A percentile compares a stretch with the other conserved stretches of the same genome.
Conservation (phyloP, 1,284 basidiomycete genomes). For the Xanthoconium separans region DNA sequence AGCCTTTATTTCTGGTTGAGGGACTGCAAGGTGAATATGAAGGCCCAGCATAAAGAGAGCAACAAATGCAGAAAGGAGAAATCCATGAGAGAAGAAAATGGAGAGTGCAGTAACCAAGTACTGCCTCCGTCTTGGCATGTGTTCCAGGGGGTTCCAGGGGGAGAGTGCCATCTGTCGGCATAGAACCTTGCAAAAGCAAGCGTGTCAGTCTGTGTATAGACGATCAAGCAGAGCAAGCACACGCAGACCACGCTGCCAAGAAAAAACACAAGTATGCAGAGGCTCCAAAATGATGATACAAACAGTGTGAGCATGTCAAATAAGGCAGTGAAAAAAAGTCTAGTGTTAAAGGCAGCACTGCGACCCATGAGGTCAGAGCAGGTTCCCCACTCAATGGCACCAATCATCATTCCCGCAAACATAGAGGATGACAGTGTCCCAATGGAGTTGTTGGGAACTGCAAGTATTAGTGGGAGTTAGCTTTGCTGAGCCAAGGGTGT, state of each 20-base stretch:
- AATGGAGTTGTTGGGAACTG: slow-evolving; percentile 74
- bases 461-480: slow-evolving; percentile 14
- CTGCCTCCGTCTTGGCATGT: slow-evolving; percentile 88
- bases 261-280: slow-evolving; percentile 83
- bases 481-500: slow-evolving; percentile 27
- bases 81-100: slow-evolving; percentile 91
- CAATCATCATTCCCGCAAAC: slow-evolving; percentile 96
- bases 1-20: slow-evolving; percentile 73
- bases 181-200: slow-evolving; percentile 71
- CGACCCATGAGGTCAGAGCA: slow-evolving; percentile 87
- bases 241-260: slow-evolving; percentile 91
- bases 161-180: slow-evolving; percentile 96
- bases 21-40: slow-evolving; percentile 77
- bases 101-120: slow-evolving; percentile 95
- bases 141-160: slow-evolving; percentile 94
- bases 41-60: slow-evolving; percentile 74
- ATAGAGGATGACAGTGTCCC: slow-evolving; percentile 77
- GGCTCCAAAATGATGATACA: slow-evolving; percentile 64
- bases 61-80: slow-evolving; percentile 80
- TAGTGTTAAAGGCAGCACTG: slow-evolving; percentile 88
- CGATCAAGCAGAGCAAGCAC: slow-evolving; percentile 7
- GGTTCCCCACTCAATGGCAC: slow-evolving; percentile 90
- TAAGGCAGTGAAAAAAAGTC: slow-evolving; percentile 84
- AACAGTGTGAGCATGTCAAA: slow-evolving; percentile 87
- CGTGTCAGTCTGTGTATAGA: slow-evolving; percentile 3